A percentile compares a stretch with the other conserved stretches of the same genome.
phyloP scores from a whole-genome alignment of 192 early-diverging fungal genomes.

The Backusella psychrophila region DNA sequence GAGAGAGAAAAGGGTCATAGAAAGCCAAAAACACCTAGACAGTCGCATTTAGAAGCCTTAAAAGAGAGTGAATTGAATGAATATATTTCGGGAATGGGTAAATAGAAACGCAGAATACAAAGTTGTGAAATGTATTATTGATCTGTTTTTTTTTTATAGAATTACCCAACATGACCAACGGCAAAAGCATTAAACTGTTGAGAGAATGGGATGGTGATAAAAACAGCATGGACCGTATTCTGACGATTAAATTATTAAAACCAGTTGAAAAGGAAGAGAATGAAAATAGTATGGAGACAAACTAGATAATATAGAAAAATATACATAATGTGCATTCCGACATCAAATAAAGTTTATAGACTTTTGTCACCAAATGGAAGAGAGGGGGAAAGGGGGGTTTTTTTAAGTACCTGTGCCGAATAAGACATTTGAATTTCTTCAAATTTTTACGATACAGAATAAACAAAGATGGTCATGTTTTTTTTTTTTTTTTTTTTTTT shows the following conservation, averaged over 20 bases:
- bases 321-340: background rate
- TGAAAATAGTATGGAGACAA: background rate
- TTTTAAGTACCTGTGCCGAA: background rate
- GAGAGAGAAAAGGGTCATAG: conserved; percentile 36
- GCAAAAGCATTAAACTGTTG: conserved; percentile 46
- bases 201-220: conserved; percentile 56
- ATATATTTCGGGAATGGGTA: conserved; percentile 55
- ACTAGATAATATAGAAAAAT: background rate
- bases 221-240: conserved; percentile 48
- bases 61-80: conserved; percentile 47
- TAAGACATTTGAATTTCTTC: background rate
- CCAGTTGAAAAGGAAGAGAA: background rate
- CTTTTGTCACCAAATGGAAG: too few relatives aligned
- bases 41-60: conserved; percentile 41
- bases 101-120: background rate
- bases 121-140: background rate
- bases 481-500: too few relatives aligned
- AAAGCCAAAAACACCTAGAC: conserved; percentile 45
- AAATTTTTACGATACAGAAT: background rate
- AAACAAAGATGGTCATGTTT: too few relatives aligned
- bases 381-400: background rate
- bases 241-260: conserved; percentile 33
- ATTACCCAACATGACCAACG: conserved; percentile 52
- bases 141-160: conserved; percentile 26
- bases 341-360: background rate